Evolutionary conservation across 441 rosid species (phyloP).

Genomic region (Kokia cookei): DNA sequence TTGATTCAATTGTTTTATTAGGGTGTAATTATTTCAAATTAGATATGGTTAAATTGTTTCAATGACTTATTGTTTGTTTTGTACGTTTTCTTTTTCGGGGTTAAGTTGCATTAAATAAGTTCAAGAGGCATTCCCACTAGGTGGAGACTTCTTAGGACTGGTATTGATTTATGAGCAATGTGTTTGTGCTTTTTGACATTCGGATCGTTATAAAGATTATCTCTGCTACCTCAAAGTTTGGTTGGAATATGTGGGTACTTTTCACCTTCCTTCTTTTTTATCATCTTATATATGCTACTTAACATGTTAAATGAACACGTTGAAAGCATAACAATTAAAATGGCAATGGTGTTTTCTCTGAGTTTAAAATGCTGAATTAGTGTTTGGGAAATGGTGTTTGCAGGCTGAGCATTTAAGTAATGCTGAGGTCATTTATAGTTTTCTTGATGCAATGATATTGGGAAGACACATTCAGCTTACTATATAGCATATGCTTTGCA

Average conservation of each 20-base stretch:
- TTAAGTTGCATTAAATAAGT: constrained; percentile 91
- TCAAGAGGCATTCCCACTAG: constrained; percentile 79
- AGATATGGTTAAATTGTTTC: background rate
- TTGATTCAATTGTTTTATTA: background rate
- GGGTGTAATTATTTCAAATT: background rate
- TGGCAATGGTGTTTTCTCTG: background rate
- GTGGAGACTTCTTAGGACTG: constrained; percentile 79
- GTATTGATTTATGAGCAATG: constrained; percentile 83
- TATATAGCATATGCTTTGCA: constrained; percentile 63
- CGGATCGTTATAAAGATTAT: constrained; percentile 70
- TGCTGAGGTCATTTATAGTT: constrained; percentile 70
- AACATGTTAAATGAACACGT: background rate
- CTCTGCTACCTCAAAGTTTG: constrained; percentile 92
- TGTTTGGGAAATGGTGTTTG: background rate
- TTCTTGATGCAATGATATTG: constrained; percentile 85
- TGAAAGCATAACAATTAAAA: background rate
- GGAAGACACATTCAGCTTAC: constrained; percentile 56
- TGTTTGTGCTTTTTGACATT: constrained; percentile 83
- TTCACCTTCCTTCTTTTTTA: background rate
- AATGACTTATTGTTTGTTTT: background rate
- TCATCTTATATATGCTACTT: background rate
- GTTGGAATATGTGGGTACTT: constrained; percentile 80
- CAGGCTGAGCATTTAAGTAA: constrained; percentile 83
- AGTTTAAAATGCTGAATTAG: background rate
- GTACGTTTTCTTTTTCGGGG: background rate